Evolutionary conservation across 768 basidiomycete species (phyloP).

Genomic region (Mrakia blollopis): DNA sequence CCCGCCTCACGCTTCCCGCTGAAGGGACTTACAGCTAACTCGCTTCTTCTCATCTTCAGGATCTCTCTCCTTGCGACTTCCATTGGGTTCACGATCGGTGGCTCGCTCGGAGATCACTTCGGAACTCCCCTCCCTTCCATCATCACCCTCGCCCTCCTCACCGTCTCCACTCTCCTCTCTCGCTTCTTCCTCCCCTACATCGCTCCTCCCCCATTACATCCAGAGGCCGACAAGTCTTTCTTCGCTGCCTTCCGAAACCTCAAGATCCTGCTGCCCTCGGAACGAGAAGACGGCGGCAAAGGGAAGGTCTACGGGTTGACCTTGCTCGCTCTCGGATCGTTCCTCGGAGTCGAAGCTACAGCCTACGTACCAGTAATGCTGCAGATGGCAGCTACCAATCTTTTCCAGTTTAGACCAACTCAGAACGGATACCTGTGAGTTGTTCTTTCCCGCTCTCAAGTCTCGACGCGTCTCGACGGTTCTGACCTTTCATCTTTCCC

Average conservation of each 20-base stretch:
- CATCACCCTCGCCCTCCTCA: slow-evolving; percentile 39
- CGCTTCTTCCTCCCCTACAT: slow-evolving; percentile 19
- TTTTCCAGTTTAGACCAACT: slow-evolving; percentile 39
- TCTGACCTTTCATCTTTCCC: too few relatives aligned
- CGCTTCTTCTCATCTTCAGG: too few relatives aligned
- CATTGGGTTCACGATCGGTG: slow-evolving; percentile 36
- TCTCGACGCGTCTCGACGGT: too few relatives aligned
- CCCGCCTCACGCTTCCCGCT: slow-evolving; percentile 15
- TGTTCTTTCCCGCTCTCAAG: too few relatives aligned
- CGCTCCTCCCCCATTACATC: too few relatives aligned
- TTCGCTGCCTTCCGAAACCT: slow-evolving; percentile 35
- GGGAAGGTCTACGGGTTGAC: slow-evolving; percentile 32
- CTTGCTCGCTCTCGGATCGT: slow-evolving; percentile 39
- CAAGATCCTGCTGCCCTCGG: slow-evolving; percentile 35
- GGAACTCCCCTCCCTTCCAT: slow-evolving; percentile 40
- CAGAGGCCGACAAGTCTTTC: slow-evolving; percentile 33
- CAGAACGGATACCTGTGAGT: slow-evolving; percentile 20
- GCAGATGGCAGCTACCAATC: slow-evolving; percentile 41
- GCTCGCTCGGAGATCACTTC: slow-evolving; percentile 33
- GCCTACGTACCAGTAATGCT: slow-evolving; percentile 37
- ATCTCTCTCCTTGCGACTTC: background rate
- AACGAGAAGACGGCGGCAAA: slow-evolving; percentile 11
- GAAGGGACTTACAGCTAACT: too few relatives aligned
- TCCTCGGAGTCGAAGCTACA: slow-evolving; percentile 40
- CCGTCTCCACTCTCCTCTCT: slow-evolving; percentile 37